Conservation (phyloP, 2,329 filamentous ascomycete species). For the Trichoderma sp. region DNA sequence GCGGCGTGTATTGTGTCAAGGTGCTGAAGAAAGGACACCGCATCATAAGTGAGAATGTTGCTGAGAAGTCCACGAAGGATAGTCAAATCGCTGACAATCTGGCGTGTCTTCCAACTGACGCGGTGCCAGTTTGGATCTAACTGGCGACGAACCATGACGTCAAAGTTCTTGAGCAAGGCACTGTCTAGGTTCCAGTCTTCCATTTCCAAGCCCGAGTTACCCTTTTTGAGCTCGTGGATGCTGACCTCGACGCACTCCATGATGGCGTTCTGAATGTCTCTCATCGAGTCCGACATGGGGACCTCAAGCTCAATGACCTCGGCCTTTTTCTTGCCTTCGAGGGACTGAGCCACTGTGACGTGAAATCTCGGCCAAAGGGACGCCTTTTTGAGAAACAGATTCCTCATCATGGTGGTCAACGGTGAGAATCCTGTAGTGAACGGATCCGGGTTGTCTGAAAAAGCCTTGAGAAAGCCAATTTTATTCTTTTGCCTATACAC, state of each 20-base stretch:
- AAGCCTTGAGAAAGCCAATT: slow-evolving; percentile 89
- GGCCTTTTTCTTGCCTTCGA: slow-evolving; percentile 90
- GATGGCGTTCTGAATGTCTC: slow-evolving; percentile 88
- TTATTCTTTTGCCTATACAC: slow-evolving; percentile 96
- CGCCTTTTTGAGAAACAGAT: slow-evolving; percentile 80
- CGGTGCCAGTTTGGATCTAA: slow-evolving; percentile 97
- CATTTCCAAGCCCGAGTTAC: slow-evolving; percentile 87
- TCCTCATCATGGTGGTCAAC: slow-evolving; percentile 86
- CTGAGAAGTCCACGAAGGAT: slow-evolving; percentile 82
- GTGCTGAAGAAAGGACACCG: slow-evolving; percentile 88
- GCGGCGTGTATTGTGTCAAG: slow-evolving; percentile 92
- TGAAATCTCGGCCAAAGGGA: slow-evolving; percentile 95
- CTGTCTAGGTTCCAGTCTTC: slow-evolving; percentile 97
- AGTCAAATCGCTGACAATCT: slow-evolving; percentile 87
- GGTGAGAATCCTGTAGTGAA: slow-evolving; percentile 88
- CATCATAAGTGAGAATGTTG: slow-evolving; percentile 80
- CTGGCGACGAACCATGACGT: slow-evolving; percentile 82
- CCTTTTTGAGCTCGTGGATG: slow-evolving; percentile 90
- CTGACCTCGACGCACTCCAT: slow-evolving; percentile 96
- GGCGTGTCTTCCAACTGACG: slow-evolving; percentile 90
- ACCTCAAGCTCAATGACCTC: slow-evolving; percentile 98
- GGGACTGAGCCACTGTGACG: slow-evolving; percentile 80
- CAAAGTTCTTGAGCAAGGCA: slow-evolving; percentile 89
- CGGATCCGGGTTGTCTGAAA: slow-evolving; percentile 89
- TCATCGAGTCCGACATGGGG: slow-evolving; percentile 93